Evolutionary conservation across 2,329 filamentous ascomycete species (phyloP), one percentile per base, ranked within the genome.

Genomic region (Penicillium sclerotiorum): DNA sequence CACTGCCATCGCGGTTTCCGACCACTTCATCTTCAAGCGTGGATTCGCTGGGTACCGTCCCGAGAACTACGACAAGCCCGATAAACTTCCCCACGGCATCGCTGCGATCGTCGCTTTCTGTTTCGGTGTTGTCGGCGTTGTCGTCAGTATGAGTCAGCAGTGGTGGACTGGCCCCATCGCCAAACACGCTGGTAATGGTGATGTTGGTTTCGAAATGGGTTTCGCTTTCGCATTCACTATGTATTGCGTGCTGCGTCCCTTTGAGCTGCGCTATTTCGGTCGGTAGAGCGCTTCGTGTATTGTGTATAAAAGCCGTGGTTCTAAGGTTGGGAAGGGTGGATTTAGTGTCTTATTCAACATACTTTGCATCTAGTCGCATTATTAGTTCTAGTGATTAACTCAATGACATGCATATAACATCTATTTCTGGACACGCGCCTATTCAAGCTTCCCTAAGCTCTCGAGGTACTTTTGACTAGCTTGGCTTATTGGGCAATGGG

Each of bases 91-190:
- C 0, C 77, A 81, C 0, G 83, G 86, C 8, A 75, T 86, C 41
- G 85, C 87, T 0, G 86, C 87, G 4, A 58, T 84, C 9, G 57
- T 76, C 1, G 84, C 86, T 0, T 89, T 89, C 67, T 75, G 75
- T 60, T 80, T 81, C 47, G 87, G 87, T 43, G 71, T 87, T 32
- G 76, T 78, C 12, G 87, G 87, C 12, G 85, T 87, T 60, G 77
- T 88, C 2, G 73, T 82, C 7, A 87, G 87, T 5, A 90, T 90
- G 85, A 80, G 80, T 15, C 87, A 90, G 68, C 68, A 75, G 0
- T 90, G 86, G 85, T 87, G 76, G 57, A 80, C 81, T 1, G 87
- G 87, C 0, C 86, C 86, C 0, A 83, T 90, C 53, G 86, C 85
- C 0, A 74, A 77, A 50, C 72, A 81, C 23, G 84, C 84, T 46